Conservation (phyloP, 2,329 filamentous ascomycete genomes). For the Emericellopsis atlantica region DNA sequence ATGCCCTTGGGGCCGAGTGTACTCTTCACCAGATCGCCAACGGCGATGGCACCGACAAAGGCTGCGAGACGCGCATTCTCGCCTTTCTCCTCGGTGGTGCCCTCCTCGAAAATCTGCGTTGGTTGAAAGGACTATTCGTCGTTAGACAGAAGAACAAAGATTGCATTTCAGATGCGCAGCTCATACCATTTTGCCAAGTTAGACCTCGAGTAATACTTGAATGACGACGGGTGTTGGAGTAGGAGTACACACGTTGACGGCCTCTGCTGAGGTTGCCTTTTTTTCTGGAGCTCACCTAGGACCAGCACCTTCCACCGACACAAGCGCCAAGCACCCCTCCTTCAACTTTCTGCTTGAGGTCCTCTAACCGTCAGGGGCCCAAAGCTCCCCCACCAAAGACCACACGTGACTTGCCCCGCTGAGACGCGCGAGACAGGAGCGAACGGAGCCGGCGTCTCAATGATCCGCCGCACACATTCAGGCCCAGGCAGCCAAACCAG, state of each 20-base stretch:
- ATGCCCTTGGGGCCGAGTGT: conserved; percentile 96
- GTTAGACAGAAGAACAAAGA: conserved; percentile 7
- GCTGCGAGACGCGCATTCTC: conserved; percentile 98
- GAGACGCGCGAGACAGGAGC: conserved; percentile 12
- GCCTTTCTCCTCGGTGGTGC: conserved; percentile 94
- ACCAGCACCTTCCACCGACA: background rate
- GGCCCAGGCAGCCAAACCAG: conserved; percentile 14
- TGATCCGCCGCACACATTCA: conserved; percentile 28
- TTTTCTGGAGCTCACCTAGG: conserved; percentile 3
- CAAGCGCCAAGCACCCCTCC: conserved; percentile 1
- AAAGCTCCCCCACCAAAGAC: conserved; percentile 1
- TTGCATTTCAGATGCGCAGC: background rate
- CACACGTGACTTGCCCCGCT: conserved; percentile 29
- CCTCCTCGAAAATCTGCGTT: conserved; percentile 95
- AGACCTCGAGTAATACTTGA: background rate
- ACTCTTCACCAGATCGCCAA: conserved; percentile 94
- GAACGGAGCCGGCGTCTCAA: conserved; percentile 17
- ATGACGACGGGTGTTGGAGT: background rate
- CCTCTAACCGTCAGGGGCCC: background rate
- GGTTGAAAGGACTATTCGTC: conserved; percentile 58
- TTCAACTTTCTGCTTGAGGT: background rate
- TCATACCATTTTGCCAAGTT: background rate
- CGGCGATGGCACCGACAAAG: conserved; percentile 95
- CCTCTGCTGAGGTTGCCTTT: background rate
- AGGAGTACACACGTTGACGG: too few relatives aligned